Percentiles rank a stretch among this genome's conserved stretches.
These are phyloP conservation scores for Cinnamomum micranthum DNA, from an alignment of 164 flowering plant species.

Conservation along the genomic window DNA sequence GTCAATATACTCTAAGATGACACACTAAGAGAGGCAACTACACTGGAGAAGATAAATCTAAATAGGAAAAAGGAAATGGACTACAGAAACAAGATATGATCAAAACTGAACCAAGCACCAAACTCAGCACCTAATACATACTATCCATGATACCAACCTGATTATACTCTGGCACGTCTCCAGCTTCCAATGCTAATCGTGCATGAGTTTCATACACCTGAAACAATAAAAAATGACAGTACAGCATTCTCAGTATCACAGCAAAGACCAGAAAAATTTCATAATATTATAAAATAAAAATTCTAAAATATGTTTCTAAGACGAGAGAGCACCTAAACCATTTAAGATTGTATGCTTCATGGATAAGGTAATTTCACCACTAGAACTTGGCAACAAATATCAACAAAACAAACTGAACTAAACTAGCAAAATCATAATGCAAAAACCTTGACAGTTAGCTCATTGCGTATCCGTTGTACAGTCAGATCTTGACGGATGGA, in stretches of 20 bases:
- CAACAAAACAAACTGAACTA: neutral
- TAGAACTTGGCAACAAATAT: neutral
- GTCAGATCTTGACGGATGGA: slow-evolving; percentile 97
- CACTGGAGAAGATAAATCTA: neutral
- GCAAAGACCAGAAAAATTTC: neutral
- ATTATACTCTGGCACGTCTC: slow-evolving; percentile 91
- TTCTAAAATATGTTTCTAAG: neutral
- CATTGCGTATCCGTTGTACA: slow-evolving; percentile 79
- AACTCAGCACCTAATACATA: neutral
- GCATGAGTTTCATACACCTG: slow-evolving; percentile 99
- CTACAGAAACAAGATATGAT: neutral
- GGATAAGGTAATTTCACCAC: neutral
- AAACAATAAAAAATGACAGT: slow-evolving; percentile 6
- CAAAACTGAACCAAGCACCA: neutral
- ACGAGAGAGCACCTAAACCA: neutral
- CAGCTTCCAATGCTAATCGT: slow-evolving; percentile 82
- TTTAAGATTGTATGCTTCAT: neutral
- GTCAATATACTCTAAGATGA: neutral
- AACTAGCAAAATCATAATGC: neutral
- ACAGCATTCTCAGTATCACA: neutral
- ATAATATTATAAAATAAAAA: neutral
- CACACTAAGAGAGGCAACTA: neutral
- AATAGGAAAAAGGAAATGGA: neutral
- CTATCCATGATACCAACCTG: slow-evolving; percentile 50
- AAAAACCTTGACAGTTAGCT: slow-evolving; percentile 77